Evolutionary conservation across 2,329 filamentous ascomycete species (phyloP).

Genomic region (Neofusicoccum umdonicola): DNA sequence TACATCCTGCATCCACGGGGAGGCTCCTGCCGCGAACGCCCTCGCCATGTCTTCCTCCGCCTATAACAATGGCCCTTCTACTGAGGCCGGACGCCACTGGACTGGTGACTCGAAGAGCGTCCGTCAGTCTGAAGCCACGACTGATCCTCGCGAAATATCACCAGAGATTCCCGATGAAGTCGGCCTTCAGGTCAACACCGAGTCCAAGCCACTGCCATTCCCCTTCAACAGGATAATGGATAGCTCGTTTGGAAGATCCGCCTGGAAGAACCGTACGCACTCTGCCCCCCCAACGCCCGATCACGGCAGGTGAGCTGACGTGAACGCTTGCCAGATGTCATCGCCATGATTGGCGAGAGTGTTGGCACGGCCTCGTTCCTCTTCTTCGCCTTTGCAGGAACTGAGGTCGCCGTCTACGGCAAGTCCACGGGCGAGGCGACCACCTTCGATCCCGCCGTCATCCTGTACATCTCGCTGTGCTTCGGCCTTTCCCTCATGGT

Average conservation of each 20-base stretch:
- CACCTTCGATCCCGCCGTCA: constrained; percentile 21
- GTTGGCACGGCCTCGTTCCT: constrained; percentile 53
- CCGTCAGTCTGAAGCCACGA: constrained; percentile 2
- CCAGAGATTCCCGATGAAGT: background rate
- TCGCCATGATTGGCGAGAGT: constrained; percentile 51
- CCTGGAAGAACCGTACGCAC: constrained; percentile 17
- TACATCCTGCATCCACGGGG: background rate
- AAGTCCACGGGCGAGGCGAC: constrained; percentile 27
- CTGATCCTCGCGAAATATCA: background rate
- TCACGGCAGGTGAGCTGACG: background rate
- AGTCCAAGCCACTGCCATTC: background rate
- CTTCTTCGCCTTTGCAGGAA: constrained; percentile 48
- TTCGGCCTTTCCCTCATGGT: constrained; percentile 50
- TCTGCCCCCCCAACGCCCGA: background rate
- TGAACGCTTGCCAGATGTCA: constrained; percentile 29
- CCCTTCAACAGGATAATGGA: constrained; percentile 18
- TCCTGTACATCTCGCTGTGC: constrained; percentile 44
- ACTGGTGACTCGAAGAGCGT: background rate
- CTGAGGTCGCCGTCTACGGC: constrained; percentile 39
- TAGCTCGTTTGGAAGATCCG: constrained; percentile 11
- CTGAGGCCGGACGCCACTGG: constrained; percentile 5
- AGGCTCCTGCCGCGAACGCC: background rate
- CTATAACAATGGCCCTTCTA: constrained; percentile 12
- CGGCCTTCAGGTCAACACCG: constrained; percentile 3
- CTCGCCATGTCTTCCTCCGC: constrained; percentile 10